phyloP scores from a whole-genome alignment of 2,329 filamentous ascomycete species.

The Colletotrichum limetticola region DNA sequence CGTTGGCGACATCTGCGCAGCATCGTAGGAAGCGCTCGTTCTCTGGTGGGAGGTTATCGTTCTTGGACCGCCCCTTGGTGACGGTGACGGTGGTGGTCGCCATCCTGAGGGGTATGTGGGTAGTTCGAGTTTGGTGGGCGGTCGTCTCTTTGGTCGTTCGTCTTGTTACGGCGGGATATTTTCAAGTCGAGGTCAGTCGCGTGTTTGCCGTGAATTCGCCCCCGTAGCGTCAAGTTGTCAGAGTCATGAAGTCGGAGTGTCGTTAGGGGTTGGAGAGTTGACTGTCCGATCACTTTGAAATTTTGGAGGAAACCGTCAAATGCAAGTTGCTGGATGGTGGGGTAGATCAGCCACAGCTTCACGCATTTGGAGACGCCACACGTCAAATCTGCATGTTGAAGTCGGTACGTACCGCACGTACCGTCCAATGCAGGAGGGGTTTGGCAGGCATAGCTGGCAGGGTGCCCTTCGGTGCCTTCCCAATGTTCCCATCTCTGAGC shows the following conservation, averaged over 20 bases:
- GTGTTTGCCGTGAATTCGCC: no score
- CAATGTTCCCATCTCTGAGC: no score
- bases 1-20: constrained; percentile 94
- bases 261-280: neutral
- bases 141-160: neutral
- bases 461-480: neutral
- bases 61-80: constrained; percentile 73
- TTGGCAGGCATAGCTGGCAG: no score
- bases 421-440: neutral
- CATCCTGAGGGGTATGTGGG: constrained; percentile 41
- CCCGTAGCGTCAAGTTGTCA: neutral
- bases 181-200: neutral
- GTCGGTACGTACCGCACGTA: neutral
- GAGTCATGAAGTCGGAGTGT: constrained; percentile 1
- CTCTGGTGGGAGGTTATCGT: constrained; percentile 83
- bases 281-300: constrained; percentile 13
- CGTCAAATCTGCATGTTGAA: neutral
- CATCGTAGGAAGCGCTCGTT: constrained; percentile 94
- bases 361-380: constrained; percentile 15
- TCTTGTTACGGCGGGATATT: no score
- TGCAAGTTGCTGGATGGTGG: constrained; percentile 24
- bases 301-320: constrained; percentile 28
- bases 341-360: constrained; percentile 27
- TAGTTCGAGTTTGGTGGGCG: neutral
- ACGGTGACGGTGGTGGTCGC: constrained; percentile 68